phyloP scores from a whole-genome alignment of 2,329 filamentous ascomycete genomes.

The Aspergillus arachidicola region DNA sequence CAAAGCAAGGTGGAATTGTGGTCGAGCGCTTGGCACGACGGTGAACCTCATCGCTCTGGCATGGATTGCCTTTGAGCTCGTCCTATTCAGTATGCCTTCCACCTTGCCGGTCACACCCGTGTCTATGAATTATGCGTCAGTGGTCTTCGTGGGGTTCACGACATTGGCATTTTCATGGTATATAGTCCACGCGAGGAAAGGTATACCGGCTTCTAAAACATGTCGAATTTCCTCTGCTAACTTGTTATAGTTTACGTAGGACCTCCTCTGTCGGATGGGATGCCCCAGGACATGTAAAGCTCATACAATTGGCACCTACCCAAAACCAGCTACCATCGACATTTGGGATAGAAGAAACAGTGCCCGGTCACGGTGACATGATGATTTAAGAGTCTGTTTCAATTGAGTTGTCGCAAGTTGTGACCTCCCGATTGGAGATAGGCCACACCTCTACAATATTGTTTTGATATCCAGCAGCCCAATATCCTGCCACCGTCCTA shows the following conservation, averaged over 20 bases:
- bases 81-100: slow-evolving; percentile 58
- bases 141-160: slow-evolving; percentile 60
- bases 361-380: neutral
- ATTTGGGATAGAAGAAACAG: neutral
- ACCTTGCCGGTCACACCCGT: slow-evolving; percentile 55
- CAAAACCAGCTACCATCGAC: neutral
- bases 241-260: neutral
- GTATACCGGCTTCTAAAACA: slow-evolving; percentile 30
- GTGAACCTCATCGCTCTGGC: slow-evolving; percentile 52
- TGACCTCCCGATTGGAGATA: too few relatives aligned
- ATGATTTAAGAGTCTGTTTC: neutral
- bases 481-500: too few relatives aligned
- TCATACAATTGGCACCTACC: neutral
- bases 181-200: slow-evolving; percentile 53
- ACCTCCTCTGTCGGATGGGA: neutral
- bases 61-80: slow-evolving; percentile 57
- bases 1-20: slow-evolving; percentile 53
- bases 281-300: neutral
- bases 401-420: neutral
- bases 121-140: slow-evolving; percentile 61
- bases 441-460: too few relatives aligned
- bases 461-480: too few relatives aligned
- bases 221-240: neutral
- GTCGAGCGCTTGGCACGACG: slow-evolving; percentile 43
- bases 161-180: slow-evolving; percentile 57